Percentiles rank a stretch among this genome's conserved stretches.
Evolutionary conservation across 2,329 filamentous ascomycete genomes (phyloP).

Genomic region (Diaporthe amygdali): DNA sequence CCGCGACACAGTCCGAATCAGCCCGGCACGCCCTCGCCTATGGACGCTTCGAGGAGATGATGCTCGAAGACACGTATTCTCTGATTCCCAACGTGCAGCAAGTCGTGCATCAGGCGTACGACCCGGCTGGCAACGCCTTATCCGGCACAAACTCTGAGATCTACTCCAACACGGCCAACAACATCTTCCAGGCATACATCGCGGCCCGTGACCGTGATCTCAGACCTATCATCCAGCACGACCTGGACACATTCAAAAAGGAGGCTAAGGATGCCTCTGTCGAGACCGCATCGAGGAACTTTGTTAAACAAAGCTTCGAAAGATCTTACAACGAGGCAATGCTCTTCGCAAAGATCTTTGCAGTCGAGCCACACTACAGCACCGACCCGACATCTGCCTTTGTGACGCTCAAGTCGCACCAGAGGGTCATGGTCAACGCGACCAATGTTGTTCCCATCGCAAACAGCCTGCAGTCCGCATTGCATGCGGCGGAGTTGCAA

Average conservation of each 20-base stretch:
- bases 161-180: slow-evolving; percentile 59
- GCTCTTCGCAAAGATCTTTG: slow-evolving; percentile 61
- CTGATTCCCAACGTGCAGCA: slow-evolving; percentile 61
- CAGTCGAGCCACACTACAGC: slow-evolving; percentile 59
- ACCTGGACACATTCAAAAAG: slow-evolving; percentile 58
- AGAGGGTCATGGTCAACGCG: slow-evolving; percentile 57
- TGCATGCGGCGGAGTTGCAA: slow-evolving; percentile 53
- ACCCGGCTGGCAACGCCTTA: slow-evolving; percentile 53
- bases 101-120: slow-evolving; percentile 57
- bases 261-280: slow-evolving; percentile 54
- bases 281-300: slow-evolving; percentile 62
- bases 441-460: slow-evolving; percentile 60
- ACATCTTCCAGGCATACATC: slow-evolving; percentile 60
- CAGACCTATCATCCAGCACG: slow-evolving; percentile 56
- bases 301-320: slow-evolving; percentile 65
- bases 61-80: slow-evolving; percentile 57
- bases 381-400: slow-evolving; percentile 56
- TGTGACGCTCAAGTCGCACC: slow-evolving; percentile 52
- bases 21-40: slow-evolving; percentile 65
- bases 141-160: slow-evolving; percentile 52
- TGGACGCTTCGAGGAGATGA: slow-evolving; percentile 63
- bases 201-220: slow-evolving; percentile 59
- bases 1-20: slow-evolving; percentile 61
- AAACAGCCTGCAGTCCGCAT: slow-evolving; percentile 51
- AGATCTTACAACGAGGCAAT: slow-evolving; percentile 59